phyloP scores from a whole-genome alignment of 2,329 filamentous ascomycete genomes.

The Leptographium wingfieldii region DNA sequence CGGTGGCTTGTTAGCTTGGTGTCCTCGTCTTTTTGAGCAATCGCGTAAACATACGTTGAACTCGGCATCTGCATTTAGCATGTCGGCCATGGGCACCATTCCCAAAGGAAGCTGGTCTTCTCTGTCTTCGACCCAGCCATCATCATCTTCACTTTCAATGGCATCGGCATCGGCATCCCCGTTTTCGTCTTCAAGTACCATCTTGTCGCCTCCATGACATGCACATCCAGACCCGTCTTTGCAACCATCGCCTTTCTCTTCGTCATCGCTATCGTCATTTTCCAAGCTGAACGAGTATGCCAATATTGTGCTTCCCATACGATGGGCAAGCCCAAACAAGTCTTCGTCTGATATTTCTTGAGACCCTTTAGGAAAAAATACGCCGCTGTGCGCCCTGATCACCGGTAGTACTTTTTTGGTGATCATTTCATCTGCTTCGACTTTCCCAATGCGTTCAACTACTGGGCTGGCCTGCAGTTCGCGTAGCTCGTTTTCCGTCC shows the following conservation, averaged over 20 bases:
- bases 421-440: conserved; percentile 59
- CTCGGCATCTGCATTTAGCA: conserved; percentile 78
- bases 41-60: conserved; percentile 53
- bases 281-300: conserved; percentile 69
- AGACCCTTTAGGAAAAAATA: conserved; percentile 31
- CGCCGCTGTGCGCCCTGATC: conserved; percentile 28
- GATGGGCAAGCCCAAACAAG: conserved; percentile 48
- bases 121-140: conserved; percentile 53
- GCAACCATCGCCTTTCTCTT: conserved; percentile 11
- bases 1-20: conserved; percentile 28
- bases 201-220: conserved; percentile 28
- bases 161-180: conserved; percentile 46
- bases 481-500: conserved; percentile 56
- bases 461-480: conserved; percentile 68
- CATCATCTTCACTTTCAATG: conserved; percentile 46
- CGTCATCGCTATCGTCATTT: conserved; percentile 39
- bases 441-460: conserved; percentile 62
- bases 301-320: conserved; percentile 84
- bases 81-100: conserved; percentile 84
- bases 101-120: conserved; percentile 52
- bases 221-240: conserved; percentile 3
- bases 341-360: conserved; percentile 27
- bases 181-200: conserved; percentile 21
- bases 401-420: conserved; percentile 37
- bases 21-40: not conserved